Evolutionary conservation across 768 basidiomycete species (phyloP).

Genomic region (Lactarius indigo): DNA sequence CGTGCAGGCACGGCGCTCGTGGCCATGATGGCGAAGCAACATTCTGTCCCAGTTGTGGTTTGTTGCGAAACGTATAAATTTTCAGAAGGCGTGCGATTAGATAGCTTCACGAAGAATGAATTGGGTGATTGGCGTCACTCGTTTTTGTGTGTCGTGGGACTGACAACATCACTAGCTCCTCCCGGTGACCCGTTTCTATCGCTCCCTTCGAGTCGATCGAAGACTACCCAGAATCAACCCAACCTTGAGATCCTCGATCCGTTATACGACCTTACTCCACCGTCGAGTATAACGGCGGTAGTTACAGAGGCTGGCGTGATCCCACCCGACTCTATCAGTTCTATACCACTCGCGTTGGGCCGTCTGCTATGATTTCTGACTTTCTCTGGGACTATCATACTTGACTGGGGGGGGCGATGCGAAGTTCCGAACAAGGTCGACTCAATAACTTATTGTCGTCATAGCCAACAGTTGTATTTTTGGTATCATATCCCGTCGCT

Average conservation of each 20-base stretch:
- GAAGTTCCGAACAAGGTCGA: conserved; percentile 4
- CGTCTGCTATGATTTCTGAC: conserved; percentile 29
- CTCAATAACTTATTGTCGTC: conserved; percentile 25
- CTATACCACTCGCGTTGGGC: conserved; percentile 68
- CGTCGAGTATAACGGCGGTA: conserved; percentile 88
- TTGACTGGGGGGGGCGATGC: background rate
- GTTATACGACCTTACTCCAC: conserved; percentile 91
- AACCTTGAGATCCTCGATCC: conserved; percentile 81
- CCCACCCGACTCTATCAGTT: conserved; percentile 86
- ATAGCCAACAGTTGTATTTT: conserved; percentile 1
- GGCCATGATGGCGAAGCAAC: conserved; percentile 91
- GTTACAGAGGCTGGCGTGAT: conserved; percentile 97
- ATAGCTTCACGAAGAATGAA: conserved; percentile 95
- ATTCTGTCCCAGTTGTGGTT: conserved; percentile 89
- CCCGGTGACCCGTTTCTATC: conserved; percentile 35
- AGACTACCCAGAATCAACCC: conserved; percentile 34
- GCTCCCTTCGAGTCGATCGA: conserved; percentile 33
- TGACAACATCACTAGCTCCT: conserved; percentile 29
- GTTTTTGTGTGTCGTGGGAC: background rate
- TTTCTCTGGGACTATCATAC: background rate
- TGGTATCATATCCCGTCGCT: background rate
- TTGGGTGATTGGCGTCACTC: conserved; percentile 53
- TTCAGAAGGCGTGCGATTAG: conserved; percentile 86
- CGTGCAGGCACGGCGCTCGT: conserved; percentile 94
- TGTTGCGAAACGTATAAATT: conserved; percentile 99